Base-by-base conservation (phyloP, 768 basidiomycete species). In the Kwoniella bestiolae region DNA sequence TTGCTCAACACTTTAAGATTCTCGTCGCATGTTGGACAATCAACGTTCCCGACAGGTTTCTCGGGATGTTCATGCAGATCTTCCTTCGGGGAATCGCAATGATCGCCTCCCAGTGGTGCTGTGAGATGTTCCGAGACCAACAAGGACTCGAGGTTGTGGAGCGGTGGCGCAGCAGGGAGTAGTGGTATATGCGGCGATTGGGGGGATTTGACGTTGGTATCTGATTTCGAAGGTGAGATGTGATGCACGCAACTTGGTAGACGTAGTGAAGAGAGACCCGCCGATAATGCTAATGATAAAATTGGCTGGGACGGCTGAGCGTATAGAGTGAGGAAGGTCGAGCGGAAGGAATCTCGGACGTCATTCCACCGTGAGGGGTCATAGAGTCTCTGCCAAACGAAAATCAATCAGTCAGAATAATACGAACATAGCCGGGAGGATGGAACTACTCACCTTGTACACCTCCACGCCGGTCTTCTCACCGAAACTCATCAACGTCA, bases 11-110 rank as follows among this genome's bases (percentile, higher is more conserved):
- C 84, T 23, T 89, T 88, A 8, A 94, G 83, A 25, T 88, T 87
- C 44, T 86, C 84, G 18, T 92, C 91, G 81, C 96, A 99, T 3
- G 92, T 89, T 0, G 96, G 96, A 80, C 96, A 99, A 75, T 95
- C 78, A 18, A 74, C 52, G 60, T 81, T 81, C 0, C 80, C 74
- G 2, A 69, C 66, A 3, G 65, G 31, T 46, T 68, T 63, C 34
- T 75, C 67, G 23, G 74, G 77, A 63, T 80, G 73, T 21, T 61
- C 51, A 32, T 75, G 66, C n/a, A 78, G 59, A 26, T 74, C 70
- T 18, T 57, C 53, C 18, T 60, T 68, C 31, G 45, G 32, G 23
- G 25, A 16, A 52, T 52, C 50, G 16, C 16, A 32, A 32, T 32
- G 16, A 45, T 51, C 41, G 3, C 69, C 68, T 23, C 67, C 67